Percentiles rank a stretch among this genome's conserved stretches.
Conservation (phyloP, 1,139 yeast species). For the Nakaseomyces bracarensis region DNA sequence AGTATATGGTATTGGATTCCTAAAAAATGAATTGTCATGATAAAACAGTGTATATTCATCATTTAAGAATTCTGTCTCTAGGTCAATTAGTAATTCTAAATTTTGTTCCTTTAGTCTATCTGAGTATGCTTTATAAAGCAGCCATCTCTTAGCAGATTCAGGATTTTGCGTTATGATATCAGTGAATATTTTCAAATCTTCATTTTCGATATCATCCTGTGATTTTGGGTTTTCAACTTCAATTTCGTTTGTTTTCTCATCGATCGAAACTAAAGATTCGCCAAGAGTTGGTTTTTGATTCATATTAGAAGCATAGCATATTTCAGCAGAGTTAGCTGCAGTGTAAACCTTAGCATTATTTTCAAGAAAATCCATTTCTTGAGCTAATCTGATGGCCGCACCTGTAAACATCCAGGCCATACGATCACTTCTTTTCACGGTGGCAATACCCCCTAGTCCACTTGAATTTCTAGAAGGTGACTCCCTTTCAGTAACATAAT, state of each 20-base stretch:
- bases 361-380: slow-evolving; percentile 76
- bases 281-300: slow-evolving; percentile 62
- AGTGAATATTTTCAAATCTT: background rate
- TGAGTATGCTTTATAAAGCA: slow-evolving; percentile 13
- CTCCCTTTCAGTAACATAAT: slow-evolving; percentile 12
- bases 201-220: slow-evolving; percentile 5
- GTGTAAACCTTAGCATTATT: slow-evolving; percentile 64
- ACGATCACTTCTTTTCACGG: slow-evolving; percentile 77
- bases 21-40: slow-evolving; percentile 10
- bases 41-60: slow-evolving; percentile 29
- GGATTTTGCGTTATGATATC: slow-evolving; percentile 22
- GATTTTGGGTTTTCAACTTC: slow-evolving; percentile 6
- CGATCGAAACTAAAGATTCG: slow-evolving; percentile 29
- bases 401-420: slow-evolving; percentile 95
- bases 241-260: background rate
- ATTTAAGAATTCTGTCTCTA: slow-evolving; percentile 22
- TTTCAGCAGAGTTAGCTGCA: slow-evolving; percentile 81
- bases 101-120: slow-evolving; percentile 23
- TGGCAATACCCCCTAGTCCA: slow-evolving; percentile 66
- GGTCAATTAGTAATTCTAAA: slow-evolving; percentile 21
- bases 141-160: slow-evolving; percentile 30
- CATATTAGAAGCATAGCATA: slow-evolving; percentile 62
- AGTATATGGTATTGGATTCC: slow-evolving; percentile 37
- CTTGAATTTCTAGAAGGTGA: slow-evolving; percentile 33
- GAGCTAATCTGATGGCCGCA: slow-evolving; percentile 76